These are phyloP conservation scores for Hyparrhenia diplandra DNA, from an alignment of 176 grass and related monocot species.

Conservation along the genomic window DNA sequence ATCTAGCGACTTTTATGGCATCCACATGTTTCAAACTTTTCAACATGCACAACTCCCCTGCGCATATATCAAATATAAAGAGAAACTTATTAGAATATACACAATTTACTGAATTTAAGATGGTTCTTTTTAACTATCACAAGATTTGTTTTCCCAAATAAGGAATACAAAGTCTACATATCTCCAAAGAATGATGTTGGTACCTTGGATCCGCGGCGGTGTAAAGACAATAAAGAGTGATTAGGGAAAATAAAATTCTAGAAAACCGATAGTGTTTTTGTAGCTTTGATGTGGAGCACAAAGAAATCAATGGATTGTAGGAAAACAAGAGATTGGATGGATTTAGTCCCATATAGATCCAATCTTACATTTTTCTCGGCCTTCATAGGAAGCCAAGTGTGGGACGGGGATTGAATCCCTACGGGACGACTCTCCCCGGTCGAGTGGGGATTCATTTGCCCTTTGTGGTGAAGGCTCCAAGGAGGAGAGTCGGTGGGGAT, in stretches of 20 bases:
- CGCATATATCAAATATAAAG: background rate
- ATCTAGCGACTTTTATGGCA: background rate
- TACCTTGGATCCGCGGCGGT: background rate
- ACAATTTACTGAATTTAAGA: background rate
- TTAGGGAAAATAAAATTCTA: background rate
- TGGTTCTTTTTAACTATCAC: background rate
- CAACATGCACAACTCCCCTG: background rate
- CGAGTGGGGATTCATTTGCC: no score
- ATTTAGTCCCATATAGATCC: no score
- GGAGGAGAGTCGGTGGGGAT: no score
- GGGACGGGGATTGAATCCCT: no score
- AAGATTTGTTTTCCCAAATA: background rate
- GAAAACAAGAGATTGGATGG: background rate
- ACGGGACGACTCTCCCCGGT: no score
- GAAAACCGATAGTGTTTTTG: no score
- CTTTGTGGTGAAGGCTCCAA: background rate
- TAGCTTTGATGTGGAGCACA: background rate
- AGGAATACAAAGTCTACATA: background rate
- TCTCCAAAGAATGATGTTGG: background rate
- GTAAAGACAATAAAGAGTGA: background rate
- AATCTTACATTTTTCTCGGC: no score
- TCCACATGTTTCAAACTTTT: background rate
- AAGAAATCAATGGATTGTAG: rapidly evolving
- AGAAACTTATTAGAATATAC: background rate
- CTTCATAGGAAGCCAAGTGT: no score